Conservation (phyloP, 1,284 basidiomycete genomes). For the Apiotrichum akiyoshidainum region DNA sequence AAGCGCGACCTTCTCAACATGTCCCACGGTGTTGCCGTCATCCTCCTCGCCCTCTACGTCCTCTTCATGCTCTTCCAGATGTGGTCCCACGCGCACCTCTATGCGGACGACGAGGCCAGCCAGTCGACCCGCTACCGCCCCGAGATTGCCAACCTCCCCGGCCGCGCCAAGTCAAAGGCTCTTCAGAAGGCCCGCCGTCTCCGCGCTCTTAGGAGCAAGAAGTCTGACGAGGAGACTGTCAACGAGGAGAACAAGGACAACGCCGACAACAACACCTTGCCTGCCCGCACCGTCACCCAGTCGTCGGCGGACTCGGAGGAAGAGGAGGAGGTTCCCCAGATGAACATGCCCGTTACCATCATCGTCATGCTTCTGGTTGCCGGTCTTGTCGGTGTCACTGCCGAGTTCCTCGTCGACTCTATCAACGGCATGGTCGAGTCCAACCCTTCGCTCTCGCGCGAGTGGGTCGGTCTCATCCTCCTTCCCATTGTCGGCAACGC, state of each 20-base stretch:
- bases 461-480: conserved; percentile 81
- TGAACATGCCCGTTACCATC: conserved; percentile 55
- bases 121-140: conserved; percentile 42
- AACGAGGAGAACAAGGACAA: neutral
- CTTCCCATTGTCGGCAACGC: conserved; percentile 40
- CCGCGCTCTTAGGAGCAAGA: conserved; percentile 22
- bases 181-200: conserved; percentile 14
- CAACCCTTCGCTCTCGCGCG: conserved; percentile 57
- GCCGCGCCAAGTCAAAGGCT: conserved; percentile 25
- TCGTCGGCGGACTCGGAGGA: conserved; percentile 26
- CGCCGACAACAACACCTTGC: too few species aligned
- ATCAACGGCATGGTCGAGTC: conserved; percentile 47
- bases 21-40: conserved; percentile 75
- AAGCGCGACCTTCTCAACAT: conserved; percentile 61
- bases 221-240: conserved; percentile 17
- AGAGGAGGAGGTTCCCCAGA: conserved; percentile 51
- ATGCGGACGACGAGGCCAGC: conserved; percentile 49
- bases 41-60: conserved; percentile 68
- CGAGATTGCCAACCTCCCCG: conserved; percentile 29
- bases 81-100: conserved; percentile 73
- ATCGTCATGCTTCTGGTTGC: conserved; percentile 41
- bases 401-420: conserved; percentile 60
- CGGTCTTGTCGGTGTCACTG: conserved; percentile 61
- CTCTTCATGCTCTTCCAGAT: conserved; percentile 80
- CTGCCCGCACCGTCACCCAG: neutral